phyloP scores from a whole-genome alignment of 192 early-diverging fungal species.

The Oehlia diaphana region DNA sequence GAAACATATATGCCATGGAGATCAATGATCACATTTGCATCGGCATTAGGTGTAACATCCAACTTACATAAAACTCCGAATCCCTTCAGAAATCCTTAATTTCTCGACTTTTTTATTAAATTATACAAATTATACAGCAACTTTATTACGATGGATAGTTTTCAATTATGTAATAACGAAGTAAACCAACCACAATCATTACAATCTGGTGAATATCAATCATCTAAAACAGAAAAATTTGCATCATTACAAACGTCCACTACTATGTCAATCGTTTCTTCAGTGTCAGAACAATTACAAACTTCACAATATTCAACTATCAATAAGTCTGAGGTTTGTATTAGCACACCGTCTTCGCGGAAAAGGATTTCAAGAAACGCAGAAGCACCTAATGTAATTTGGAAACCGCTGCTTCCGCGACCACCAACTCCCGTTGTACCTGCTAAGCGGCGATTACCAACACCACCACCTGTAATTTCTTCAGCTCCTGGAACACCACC shows the following conservation, averaged over 20 bases:
- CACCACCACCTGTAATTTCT: neutral
- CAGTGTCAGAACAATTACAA: neutral
- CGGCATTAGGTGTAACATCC: no score
- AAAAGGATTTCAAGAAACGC: neutral
- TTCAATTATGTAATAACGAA: neutral
- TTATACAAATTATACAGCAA: no score
- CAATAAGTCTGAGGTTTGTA: neutral
- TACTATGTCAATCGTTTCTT: neutral
- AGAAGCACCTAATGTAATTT: neutral
- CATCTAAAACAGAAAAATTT: neutral
- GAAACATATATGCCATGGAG: no score
- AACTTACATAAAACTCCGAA: no score
- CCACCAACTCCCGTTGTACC: neutral
- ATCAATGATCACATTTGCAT: no score
- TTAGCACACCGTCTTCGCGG: neutral
- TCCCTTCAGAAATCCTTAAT: no score
- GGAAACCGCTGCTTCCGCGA: constrained; percentile 21
- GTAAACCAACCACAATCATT: neutral
- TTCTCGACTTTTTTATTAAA: no score
- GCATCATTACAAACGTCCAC: neutral
- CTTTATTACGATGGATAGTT: neutral
- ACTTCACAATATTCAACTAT: neutral
- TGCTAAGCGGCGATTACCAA: constrained; percentile 2
- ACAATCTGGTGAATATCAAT: neutral
- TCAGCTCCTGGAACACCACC: neutral